Evolutionary conservation across 2,329 filamentous ascomycete genomes (phyloP).

Genomic region (Penicillium sp.): DNA sequence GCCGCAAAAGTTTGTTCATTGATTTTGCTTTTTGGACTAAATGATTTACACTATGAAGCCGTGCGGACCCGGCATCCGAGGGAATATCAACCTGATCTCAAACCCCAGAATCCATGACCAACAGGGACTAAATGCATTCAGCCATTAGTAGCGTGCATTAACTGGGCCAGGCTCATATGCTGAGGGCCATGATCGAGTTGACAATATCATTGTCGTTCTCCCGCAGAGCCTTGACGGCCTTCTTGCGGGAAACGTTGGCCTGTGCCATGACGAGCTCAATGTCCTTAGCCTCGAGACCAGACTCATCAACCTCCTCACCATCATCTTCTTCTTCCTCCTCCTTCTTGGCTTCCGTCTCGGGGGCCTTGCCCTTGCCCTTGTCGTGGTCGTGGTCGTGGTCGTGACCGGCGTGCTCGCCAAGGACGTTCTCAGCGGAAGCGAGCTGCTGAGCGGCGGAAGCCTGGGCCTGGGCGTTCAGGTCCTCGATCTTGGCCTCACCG

Average conservation of each 20-base stretch:
- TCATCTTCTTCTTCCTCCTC: constrained; percentile 91
- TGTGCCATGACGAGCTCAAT: constrained; percentile 99
- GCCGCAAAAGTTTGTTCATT: constrained; percentile 23
- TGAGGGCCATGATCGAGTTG: constrained; percentile 99
- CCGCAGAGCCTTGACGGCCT: constrained; percentile 93
- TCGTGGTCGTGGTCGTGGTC: constrained; percentile 52
- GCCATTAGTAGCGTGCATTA: constrained; percentile 31
- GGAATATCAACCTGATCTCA: constrained; percentile 34
- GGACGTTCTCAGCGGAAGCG: constrained; percentile 71
- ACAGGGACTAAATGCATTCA: constrained; percentile 28
- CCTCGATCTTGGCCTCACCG: constrained; percentile 99
- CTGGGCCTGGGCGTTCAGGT: constrained; percentile 97
- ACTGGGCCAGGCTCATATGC: constrained; percentile 61
- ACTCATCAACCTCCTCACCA: constrained; percentile 92
- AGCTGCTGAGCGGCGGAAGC: constrained; percentile 95
- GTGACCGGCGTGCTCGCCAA: constrained; percentile 64
- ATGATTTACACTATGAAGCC: constrained; percentile 43
- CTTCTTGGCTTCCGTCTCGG: constrained; percentile 64
- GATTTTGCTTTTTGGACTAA: constrained; percentile 38
- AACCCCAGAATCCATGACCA: constrained; percentile 38
- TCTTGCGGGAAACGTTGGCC: constrained; percentile 94
- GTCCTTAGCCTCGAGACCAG: constrained; percentile 96
- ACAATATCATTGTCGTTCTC: constrained; percentile 99
- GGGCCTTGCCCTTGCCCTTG: constrained; percentile 76
- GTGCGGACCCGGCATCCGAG: constrained; percentile 28